Conservation (phyloP, 805 yeast species). For the Candida ponderosae region DNA sequence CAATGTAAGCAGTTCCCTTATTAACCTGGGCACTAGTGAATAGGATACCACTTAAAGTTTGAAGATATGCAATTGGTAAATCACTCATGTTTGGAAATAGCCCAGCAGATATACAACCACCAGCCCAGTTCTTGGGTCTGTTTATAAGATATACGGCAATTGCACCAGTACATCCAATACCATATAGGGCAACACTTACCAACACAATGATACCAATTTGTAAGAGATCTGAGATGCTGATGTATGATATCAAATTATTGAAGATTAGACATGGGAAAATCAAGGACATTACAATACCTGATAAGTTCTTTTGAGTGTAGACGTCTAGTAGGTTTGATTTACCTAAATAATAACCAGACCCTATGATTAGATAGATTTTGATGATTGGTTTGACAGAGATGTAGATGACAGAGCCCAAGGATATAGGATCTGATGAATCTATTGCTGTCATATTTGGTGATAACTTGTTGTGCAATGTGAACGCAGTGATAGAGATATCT, state of each 20-base stretch:
- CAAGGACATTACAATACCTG: slow-evolving; percentile 54
- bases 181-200: slow-evolving; percentile 42
- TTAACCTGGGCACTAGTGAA: slow-evolving; percentile 55
- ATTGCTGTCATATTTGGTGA: slow-evolving; percentile 2
- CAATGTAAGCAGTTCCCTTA: slow-evolving; percentile 77
- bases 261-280: slow-evolving; percentile 63
- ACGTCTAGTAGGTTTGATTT: slow-evolving; percentile 50
- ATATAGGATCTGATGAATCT: slow-evolving; percentile 24
- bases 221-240: slow-evolving; percentile 58
- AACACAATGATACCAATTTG: slow-evolving; percentile 58
- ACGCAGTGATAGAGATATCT: slow-evolving; percentile 14
- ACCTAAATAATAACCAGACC: slow-evolving; percentile 57
- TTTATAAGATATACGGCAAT: slow-evolving; percentile 15
- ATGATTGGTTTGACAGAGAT: slow-evolving; percentile 71
- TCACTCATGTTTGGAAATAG: slow-evolving; percentile 70
- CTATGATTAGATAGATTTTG: slow-evolving; percentile 65
- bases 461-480: background rate
- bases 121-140: slow-evolving; percentile 58
- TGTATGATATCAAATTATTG: slow-evolving; percentile 51
- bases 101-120: slow-evolving; percentile 65
- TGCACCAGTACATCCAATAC: slow-evolving; percentile 42
- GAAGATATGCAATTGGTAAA: slow-evolving; percentile 70
- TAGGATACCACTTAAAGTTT: slow-evolving; percentile 55
- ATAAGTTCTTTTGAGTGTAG: slow-evolving; percentile 52
- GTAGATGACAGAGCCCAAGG: slow-evolving; percentile 31